A percentile compares a stretch with the other conserved stretches of the same genome.
Conservation (phyloP, 306 rosid species). For the Psophocarpus tetragonolobus region DNA sequence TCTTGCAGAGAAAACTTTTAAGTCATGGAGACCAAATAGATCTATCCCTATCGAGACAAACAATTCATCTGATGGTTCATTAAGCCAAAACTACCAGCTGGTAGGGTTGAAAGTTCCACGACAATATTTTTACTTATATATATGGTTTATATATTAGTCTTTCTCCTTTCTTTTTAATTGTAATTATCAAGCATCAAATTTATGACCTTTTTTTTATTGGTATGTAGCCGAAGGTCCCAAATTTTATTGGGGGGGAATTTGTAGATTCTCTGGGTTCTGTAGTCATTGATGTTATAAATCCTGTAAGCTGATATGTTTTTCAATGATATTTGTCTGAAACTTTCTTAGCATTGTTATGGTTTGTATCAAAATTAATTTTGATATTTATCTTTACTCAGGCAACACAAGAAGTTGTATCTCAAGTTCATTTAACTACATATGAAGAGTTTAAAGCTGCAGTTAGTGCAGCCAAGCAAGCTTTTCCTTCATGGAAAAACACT, state of each 20-base stretch:
- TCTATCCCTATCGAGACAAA: constrained; percentile 40
- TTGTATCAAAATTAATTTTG: constrained; percentile 16
- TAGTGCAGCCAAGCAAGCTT: constrained; percentile 73
- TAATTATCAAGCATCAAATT: constrained; percentile 16
- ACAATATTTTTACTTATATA: not conserved
- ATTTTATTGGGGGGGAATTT: constrained; percentile 67
- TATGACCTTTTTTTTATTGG: constrained; percentile 38
- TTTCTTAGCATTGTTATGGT: constrained; percentile 16
- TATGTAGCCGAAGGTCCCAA: constrained; percentile 67
- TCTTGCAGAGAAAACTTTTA: constrained; percentile 61
- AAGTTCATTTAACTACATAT: constrained; percentile 62
- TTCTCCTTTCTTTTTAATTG: constrained; percentile 11
- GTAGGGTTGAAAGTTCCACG: constrained; percentile 45
- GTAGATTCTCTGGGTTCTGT: constrained; percentile 56
- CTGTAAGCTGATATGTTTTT: constrained; percentile 52
- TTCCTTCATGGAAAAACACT: constrained; percentile 67
- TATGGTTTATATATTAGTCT: constrained; percentile 9
- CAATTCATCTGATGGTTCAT: constrained; percentile 32
- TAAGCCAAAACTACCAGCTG: constrained; percentile 48
- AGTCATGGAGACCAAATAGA: constrained; percentile 65
- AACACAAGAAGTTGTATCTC: constrained; percentile 81
- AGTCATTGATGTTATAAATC: constrained; percentile 58
- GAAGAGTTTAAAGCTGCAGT: constrained; percentile 82
- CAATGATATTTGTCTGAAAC: not conserved
- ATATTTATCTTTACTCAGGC: constrained; percentile 54